Evolutionary conservation across 2,329 filamentous ascomycete species (phyloP), one percentile per base, ranked within the genome.

Genomic region (Neoarthrinium moseri): DNA sequence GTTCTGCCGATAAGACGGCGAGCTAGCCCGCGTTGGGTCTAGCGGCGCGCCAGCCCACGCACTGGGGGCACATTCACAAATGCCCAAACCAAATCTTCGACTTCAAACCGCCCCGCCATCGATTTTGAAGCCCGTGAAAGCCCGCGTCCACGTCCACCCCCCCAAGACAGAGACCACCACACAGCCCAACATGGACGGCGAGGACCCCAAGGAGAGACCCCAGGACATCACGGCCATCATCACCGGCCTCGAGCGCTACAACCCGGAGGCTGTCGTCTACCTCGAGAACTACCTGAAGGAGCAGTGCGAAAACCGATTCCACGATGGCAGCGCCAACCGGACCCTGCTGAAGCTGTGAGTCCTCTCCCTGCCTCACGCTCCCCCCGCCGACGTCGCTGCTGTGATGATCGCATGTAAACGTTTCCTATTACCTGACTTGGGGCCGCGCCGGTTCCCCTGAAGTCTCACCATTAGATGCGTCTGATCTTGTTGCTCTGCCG

Each of bases 401-500:
- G 78, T 89, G 88, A 95, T 91, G 89, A 90, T 80, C 69, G 74
- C 78, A 69, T 73, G 73, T 83, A 71, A 86, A 95, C 89, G 90
- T 96, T 96, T 95, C 89, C 89, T 96, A 95, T 96, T 96, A 95
- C 82, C 89, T 89, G 90, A 95, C 71, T 42, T 70, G 67, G 73
- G 78, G 80, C 75, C 74, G 68, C 71, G 75, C 70, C 67, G 69
- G 57, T 62, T n/a, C 63, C 64, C 61, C 63, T 89, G 87, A 91
- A 85, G 86, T 81, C 69, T 75, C 67, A 63, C 69, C 78, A 83
- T 84, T 85, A 86, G 80, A 78, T 86, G 75, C 84, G 83, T 85
- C 86, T 91, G 86, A 91, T 49, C 63, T 49, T 53, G 56, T 54
- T 45, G 48, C 32, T 42, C 10, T 33, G 23, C n/a, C 20, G 18